Conservation (phyloP, 192 early-diverging fungal genomes). For the Coemansia umbellata region DNA sequence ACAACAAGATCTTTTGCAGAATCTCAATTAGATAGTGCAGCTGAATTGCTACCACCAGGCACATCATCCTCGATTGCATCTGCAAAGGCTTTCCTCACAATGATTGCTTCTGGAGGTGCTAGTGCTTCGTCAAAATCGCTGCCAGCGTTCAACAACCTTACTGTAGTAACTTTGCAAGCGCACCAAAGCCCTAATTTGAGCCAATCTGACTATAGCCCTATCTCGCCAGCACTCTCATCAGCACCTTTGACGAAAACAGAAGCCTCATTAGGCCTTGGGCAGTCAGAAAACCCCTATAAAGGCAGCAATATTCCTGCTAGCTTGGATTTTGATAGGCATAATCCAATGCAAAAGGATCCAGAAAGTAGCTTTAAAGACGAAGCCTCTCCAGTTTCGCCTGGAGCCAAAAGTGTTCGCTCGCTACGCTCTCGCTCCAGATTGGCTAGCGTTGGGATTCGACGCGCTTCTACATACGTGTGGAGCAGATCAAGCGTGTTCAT, state of each 20-base stretch:
- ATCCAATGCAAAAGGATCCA: background rate
- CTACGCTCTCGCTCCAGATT: slow-evolving; percentile 36
- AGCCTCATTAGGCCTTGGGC: background rate
- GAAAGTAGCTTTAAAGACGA: background rate
- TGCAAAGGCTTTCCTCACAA: slow-evolving; percentile 42
- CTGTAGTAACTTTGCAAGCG: slow-evolving; percentile 7
- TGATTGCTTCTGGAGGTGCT: slow-evolving; percentile 27
- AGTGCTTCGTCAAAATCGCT: background rate
- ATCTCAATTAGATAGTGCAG: background rate
- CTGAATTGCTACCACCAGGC: slow-evolving; percentile 5
- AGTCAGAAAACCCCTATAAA: background rate
- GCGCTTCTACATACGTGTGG: slow-evolving; percentile 50
- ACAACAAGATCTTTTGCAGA: background rate
- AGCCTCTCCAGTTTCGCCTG: slow-evolving; percentile 4
- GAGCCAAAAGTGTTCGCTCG: slow-evolving; percentile 18
- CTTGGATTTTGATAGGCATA: background rate
- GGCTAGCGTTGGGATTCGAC: slow-evolving; percentile 37
- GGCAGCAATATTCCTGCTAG: background rate
- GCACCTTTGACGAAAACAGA: background rate
- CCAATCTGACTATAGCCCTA: background rate
- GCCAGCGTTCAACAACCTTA: background rate
- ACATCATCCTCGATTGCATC: slow-evolving; percentile 38
- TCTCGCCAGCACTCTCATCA: slow-evolving; percentile 5
- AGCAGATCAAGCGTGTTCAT: slow-evolving; percentile 45
- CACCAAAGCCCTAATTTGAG: background rate